These are phyloP conservation scores for Fistulinella prunicolor DNA, from an alignment of 768 basidiomycete species.

Conservation along the genomic window DNA sequence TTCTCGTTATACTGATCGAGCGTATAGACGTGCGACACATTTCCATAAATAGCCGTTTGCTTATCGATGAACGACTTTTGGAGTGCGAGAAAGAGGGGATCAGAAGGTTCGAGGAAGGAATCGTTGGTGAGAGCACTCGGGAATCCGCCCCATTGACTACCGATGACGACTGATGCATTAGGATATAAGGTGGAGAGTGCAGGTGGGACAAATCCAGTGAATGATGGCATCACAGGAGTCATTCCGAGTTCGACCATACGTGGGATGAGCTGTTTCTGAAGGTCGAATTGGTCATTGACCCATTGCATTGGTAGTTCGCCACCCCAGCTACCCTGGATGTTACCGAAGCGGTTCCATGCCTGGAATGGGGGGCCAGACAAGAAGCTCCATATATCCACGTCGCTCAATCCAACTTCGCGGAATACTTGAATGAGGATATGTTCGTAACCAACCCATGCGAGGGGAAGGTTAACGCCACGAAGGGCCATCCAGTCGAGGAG, in stretches of 20 bases:
- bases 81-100: slow-evolving; percentile 35
- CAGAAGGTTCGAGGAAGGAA: slow-evolving; percentile 41
- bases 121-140: slow-evolving; percentile 33
- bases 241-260: slow-evolving; percentile 43
- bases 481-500: slow-evolving; percentile 43
- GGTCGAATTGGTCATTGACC: slow-evolving; percentile 36
- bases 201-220: slow-evolving; percentile 41
- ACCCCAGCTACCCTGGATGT: slow-evolving; percentile 41
- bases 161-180: slow-evolving; percentile 35
- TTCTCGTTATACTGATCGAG: slow-evolving; percentile 46
- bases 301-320: slow-evolving; percentile 36
- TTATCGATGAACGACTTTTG: slow-evolving; percentile 40
- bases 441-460: slow-evolving; percentile 43
- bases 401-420: slow-evolving; percentile 36
- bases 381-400: slow-evolving; percentile 34
- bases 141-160: slow-evolving; percentile 37
- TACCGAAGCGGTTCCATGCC: slow-evolving; percentile 44
- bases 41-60: slow-evolving; percentile 37
- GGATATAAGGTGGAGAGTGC: slow-evolving; percentile 31
- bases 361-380: slow-evolving; percentile 40
- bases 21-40: slow-evolving; percentile 41
- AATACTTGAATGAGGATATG: slow-evolving; percentile 36
- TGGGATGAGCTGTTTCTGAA: slow-evolving; percentile 35
- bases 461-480: slow-evolving; percentile 40
- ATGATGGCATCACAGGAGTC: slow-evolving; percentile 41